phyloP scores from a whole-genome alignment of 192 early-diverging fungal species.

The Entomortierella parvispora region DNA sequence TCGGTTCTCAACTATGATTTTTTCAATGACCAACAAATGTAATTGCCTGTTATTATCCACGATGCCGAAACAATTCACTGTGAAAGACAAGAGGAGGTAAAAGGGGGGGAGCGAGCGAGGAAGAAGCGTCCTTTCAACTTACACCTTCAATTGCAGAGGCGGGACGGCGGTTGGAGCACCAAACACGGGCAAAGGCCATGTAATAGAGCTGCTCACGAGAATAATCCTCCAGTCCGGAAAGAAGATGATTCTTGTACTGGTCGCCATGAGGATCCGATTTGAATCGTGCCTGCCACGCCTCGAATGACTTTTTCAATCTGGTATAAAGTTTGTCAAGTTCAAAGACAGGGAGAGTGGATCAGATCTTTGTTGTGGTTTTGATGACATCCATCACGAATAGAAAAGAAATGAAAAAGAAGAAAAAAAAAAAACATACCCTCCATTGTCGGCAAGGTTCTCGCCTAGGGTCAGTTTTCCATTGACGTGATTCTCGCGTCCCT shows the following conservation, averaged over 20 bases:
- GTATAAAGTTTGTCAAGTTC: too few relatives aligned
- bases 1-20: conserved; percentile 65
- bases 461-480: conserved; percentile 68
- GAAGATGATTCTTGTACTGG: conserved; percentile 39
- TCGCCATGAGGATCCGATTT: conserved; percentile 34
- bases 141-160: conserved; percentile 57
- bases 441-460: conserved; percentile 80
- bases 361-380: too few relatives aligned
- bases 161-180: conserved; percentile 65
- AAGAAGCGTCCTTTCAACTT: conserved; percentile 8
- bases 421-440: conserved; percentile 55
- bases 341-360: too few relatives aligned
- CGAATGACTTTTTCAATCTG: conserved; percentile 55
- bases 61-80: neutral
- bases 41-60: neutral
- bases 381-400: too few relatives aligned
- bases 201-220: conserved; percentile 73
- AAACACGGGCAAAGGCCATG: conserved; percentile 73
- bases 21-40: neutral
- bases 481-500: conserved; percentile 53
- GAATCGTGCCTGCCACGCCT: conserved; percentile 41
- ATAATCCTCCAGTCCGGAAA: conserved; percentile 65
- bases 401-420: conserved; percentile 34
- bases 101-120: neutral
- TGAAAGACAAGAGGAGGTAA: neutral